These are phyloP conservation scores for Cadophora gregata DNA, from an alignment of 2,329 filamentous ascomycete species.

Conservation along the genomic window DNA sequence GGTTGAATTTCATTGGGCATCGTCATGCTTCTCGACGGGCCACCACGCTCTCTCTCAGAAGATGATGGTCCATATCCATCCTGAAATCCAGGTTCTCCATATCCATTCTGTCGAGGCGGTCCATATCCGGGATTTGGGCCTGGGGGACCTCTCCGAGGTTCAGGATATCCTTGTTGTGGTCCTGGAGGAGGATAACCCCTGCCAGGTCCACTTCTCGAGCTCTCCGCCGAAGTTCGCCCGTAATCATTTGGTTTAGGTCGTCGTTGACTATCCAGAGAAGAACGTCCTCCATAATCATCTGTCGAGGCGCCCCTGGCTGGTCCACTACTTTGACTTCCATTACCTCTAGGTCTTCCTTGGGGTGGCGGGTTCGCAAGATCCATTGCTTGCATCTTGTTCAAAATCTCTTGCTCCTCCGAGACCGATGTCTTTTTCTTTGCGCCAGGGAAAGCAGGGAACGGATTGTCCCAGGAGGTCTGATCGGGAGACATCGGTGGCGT, in stretches of 20 bases:
- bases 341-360: slow-evolving; percentile 28
- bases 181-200: slow-evolving; percentile 38
- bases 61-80: slow-evolving; percentile 33
- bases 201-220: slow-evolving; percentile 34
- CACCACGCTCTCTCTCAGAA: slow-evolving; percentile 51
- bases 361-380: slow-evolving; percentile 37
- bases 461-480: slow-evolving; percentile 52
- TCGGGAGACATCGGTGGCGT: slow-evolving; percentile 48
- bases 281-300: slow-evolving; percentile 41
- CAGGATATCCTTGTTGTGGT: slow-evolving; percentile 38
- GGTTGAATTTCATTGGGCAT: slow-evolving; percentile 59
- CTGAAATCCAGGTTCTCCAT: slow-evolving; percentile 38
- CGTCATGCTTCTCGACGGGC: slow-evolving; percentile 64
- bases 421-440: slow-evolving; percentile 49
- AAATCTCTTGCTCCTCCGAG: slow-evolving; percentile 46
- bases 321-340: slow-evolving; percentile 34
- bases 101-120: slow-evolving; percentile 38
- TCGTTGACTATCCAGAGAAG: slow-evolving; percentile 32
- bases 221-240: slow-evolving; percentile 38
- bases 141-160: slow-evolving; percentile 36
- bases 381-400: slow-evolving; percentile 42
- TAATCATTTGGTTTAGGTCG: slow-evolving; percentile 33
- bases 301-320: slow-evolving; percentile 26
- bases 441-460: slow-evolving; percentile 53
- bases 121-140: slow-evolving; percentile 32